Percentiles rank a stretch among this genome's conserved stretches.
phyloP scores from a whole-genome alignment of 495 filamentous ascomycete genomes.

The Talaromyces proteolyticus region DNA sequence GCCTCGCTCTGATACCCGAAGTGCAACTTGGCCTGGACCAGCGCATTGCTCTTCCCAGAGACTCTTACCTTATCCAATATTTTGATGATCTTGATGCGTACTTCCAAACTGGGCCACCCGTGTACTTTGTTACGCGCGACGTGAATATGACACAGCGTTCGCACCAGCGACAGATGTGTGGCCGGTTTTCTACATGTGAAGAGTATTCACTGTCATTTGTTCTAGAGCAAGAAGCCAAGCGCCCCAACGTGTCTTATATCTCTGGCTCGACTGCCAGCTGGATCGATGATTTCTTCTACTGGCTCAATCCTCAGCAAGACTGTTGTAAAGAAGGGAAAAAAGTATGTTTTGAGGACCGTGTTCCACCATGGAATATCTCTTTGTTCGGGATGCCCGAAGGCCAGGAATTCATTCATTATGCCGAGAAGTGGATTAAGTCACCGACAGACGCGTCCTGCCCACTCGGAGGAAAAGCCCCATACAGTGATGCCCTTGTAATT shows the following conservation, averaged over 20 bases:
- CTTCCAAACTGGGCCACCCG: conserved; percentile 84
- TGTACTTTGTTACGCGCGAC: conserved; percentile 87
- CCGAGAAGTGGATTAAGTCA: conserved; percentile 71
- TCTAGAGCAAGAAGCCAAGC: conserved; percentile 87
- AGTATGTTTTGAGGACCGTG: conserved; percentile 70
- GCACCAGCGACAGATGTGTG: conserved; percentile 81
- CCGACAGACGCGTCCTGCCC: conserved; percentile 81
- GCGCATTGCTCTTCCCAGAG: conserved; percentile 85
- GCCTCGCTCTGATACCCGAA: conserved; percentile 75
- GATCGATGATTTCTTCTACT: conserved; percentile 94
- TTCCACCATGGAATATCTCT: conserved; percentile 80
- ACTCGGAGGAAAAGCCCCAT: conserved; percentile 80
- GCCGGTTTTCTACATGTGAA: conserved; percentile 84
- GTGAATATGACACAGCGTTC: conserved; percentile 68
- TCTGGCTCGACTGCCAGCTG: conserved; percentile 89
- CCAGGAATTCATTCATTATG: conserved; percentile 79
- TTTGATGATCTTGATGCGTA: conserved; percentile 95
- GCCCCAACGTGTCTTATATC: conserved; percentile 84
- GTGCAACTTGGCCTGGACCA: conserved; percentile 88
- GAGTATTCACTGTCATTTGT: conserved; percentile 78
- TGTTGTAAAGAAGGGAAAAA: conserved; percentile 69
- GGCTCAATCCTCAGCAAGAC: conserved; percentile 83
- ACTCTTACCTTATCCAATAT: conserved; percentile 87
- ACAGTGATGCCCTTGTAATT: conserved; percentile 78
- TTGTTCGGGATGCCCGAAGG: conserved; percentile 89